These are phyloP conservation scores for Aspergillus floridensis DNA, from an alignment of 2,329 filamentous ascomycete genomes.

Conservation along the genomic window DNA sequence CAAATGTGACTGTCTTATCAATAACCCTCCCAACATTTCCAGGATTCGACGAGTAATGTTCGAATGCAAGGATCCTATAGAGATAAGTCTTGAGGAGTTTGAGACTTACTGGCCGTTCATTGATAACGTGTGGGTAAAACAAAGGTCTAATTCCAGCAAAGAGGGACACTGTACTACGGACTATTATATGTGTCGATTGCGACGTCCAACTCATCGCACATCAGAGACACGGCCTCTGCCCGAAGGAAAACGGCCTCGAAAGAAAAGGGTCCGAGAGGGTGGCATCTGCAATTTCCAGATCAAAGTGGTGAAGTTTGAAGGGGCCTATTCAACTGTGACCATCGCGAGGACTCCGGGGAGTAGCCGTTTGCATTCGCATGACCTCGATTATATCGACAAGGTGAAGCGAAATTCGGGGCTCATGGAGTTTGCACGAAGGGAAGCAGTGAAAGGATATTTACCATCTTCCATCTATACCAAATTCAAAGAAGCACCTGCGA, in stretches of 20 bases:
- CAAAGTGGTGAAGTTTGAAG: slow-evolving; percentile 46
- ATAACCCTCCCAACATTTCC: slow-evolving; percentile 44
- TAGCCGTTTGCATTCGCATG: slow-evolving; percentile 43
- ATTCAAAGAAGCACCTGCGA: slow-evolving; percentile 46
- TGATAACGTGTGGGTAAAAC: slow-evolving; percentile 52
- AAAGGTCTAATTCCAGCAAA: slow-evolving; percentile 43
- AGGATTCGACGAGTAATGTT: slow-evolving; percentile 45
- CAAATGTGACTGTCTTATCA: slow-evolving; percentile 32
- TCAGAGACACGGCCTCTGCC: slow-evolving; percentile 42
- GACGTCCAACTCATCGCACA: slow-evolving; percentile 39
- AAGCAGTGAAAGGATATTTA: slow-evolving; percentile 47
- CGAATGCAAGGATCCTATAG: slow-evolving; percentile 46
- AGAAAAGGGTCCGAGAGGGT: slow-evolving; percentile 46
- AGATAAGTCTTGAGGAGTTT: slow-evolving; percentile 47
- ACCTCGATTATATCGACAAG: slow-evolving; percentile 48
- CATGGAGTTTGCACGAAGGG: slow-evolving; percentile 47
- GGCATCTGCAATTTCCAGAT: slow-evolving; percentile 49
- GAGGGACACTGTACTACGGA: slow-evolving; percentile 45
- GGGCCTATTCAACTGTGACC: slow-evolving; percentile 44
- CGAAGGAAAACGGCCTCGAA: slow-evolving; percentile 47
- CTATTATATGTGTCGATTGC: slow-evolving; percentile 49
- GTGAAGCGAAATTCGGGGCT: slow-evolving; percentile 49
- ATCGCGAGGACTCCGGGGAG: slow-evolving; percentile 44
- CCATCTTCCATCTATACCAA: slow-evolving; percentile 51
- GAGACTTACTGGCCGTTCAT: slow-evolving; percentile 50